These are phyloP conservation scores for Raddia distichophylla DNA, from an alignment of 176 grass and related monocot species.

Conservation along the genomic window DNA sequence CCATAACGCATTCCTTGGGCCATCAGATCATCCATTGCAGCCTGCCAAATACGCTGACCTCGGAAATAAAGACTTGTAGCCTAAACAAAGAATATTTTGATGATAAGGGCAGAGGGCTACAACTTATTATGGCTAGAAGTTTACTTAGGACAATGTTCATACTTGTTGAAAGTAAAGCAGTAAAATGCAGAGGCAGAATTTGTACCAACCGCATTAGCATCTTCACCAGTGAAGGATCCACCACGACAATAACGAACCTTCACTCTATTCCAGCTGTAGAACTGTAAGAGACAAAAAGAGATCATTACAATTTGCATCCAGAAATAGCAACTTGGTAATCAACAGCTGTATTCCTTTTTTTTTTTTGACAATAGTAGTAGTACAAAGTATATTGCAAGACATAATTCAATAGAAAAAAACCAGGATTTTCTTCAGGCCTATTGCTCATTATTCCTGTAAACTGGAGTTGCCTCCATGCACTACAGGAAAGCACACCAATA, in stretches of 20 bases:
- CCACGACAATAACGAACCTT: conserved; percentile 96
- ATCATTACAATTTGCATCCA: not conserved
- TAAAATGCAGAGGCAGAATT: not conserved
- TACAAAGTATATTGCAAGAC: not conserved
- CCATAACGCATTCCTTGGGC: conserved; percentile 85
- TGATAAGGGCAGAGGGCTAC: not conserved
- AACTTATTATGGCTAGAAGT: not conserved
- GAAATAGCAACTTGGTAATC: conserved; percentile 5
- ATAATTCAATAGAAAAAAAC: conserved; percentile 44
- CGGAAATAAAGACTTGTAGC: conserved; percentile 76
- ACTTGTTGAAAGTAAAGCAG: not conserved
- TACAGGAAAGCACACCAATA: no score
- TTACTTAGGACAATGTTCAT: not conserved
- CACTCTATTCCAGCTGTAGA: conserved; percentile 99
- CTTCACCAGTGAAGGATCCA: conserved; percentile 82
- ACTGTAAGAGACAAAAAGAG: conserved; percentile 53
- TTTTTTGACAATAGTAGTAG: not conserved
- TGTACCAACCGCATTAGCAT: conserved; percentile 70
- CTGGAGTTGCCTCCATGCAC: conserved; percentile 45
- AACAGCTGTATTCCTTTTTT: not conserved
- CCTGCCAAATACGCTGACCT: conserved; percentile 84
- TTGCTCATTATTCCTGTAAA: conserved; percentile 90
- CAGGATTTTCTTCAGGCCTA: conserved; percentile 81
- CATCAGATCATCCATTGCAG: conserved; percentile 88
- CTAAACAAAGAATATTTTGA: conserved; percentile 38